Evolutionary conservation across 2,329 filamentous ascomycete species (phyloP), one percentile per base, ranked within the genome.

Genomic region (Venturia carpophila): DNA sequence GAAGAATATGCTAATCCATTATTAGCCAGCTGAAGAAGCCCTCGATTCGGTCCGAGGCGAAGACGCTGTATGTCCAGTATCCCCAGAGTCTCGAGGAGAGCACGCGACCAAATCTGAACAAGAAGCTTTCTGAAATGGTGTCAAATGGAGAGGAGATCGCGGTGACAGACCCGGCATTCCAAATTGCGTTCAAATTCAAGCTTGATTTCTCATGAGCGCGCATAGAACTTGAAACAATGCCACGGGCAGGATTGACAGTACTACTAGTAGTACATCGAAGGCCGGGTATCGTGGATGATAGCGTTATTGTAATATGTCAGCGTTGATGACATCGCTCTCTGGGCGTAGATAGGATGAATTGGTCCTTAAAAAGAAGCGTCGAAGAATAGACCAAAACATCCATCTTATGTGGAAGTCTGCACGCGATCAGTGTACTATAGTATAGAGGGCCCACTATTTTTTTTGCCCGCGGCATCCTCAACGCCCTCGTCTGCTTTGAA

Each of bases 91-190:
- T 99, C 64, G 91, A 96, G 73, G 86, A 91, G 77, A 85, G 91
- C 78, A 97, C 93, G 0, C 82, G 91, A 64, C 85, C 86, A 1
- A 97, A 99, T 73, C 79, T 99, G 68, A 80, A 81, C 67, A 90
- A 89, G 79, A 94, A 88, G 71, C 79, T 99, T 66, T 78, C 75
- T 37, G 91, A 96, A 34, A 76, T 99, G 68, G 82, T 99, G 27
- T 83, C 84, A 58, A 82, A 92, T 70, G 91, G 92, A 15, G 89
- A 97, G 73, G 91, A 97, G 76, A 83, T 99, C 60, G 91, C 87
- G n/a, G 88, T 99, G 60, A 92, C 91, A 19, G 93, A 97, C 75
- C 89, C 91, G n/a, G 90, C 91, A 0, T 94, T 95, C 73, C 85
- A 87, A 42, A 87, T 90, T 34, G 84, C 89, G 73, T 87, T 85